Percentiles rank a stretch among this genome's conserved stretches.
Conservation (phyloP, 2,329 filamentous ascomycete genomes). For the Chalaropsis ovoidea region DNA sequence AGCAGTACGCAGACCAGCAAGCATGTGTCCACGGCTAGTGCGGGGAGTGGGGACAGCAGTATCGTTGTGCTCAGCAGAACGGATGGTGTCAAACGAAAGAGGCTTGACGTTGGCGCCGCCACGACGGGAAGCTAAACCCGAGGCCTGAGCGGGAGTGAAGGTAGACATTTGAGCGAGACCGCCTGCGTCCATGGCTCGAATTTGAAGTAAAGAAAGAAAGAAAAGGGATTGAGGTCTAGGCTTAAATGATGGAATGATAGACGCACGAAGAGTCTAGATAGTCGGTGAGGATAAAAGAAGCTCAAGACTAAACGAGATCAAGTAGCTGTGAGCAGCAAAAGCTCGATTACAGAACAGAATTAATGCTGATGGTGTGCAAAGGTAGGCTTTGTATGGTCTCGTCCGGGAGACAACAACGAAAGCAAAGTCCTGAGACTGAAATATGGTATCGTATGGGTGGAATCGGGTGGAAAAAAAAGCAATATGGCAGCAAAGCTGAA, state of each 20-base stretch:
- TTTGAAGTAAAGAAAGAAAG: constrained; percentile 7
- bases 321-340: constrained; percentile 4
- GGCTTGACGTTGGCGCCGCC: constrained; percentile 85
- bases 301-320: constrained; percentile 11
- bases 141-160: constrained; percentile 59
- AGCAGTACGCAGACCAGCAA: constrained; percentile 85
- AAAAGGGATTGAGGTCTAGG: constrained; percentile 17
- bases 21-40: constrained; percentile 86
- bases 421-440: constrained; percentile 8
- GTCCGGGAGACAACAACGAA: constrained; percentile 23
- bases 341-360: constrained; percentile 13
- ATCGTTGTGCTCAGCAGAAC: constrained; percentile 56
- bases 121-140: constrained; percentile 72
- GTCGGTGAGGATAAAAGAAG: constrained; percentile 18
- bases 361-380: not conserved
- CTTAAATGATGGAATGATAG: constrained; percentile 20
- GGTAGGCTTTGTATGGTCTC: constrained; percentile 19
- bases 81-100: constrained; percentile 64
- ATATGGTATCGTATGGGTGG: constrained; percentile 13
- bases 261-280: constrained; percentile 20
- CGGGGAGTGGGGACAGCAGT: constrained; percentile 69
- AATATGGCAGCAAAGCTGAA: constrained; percentile 7
- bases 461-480: constrained; percentile 14
- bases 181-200: constrained; percentile 75
- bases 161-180: constrained; percentile 97